These are phyloP conservation scores for Globisporangium carolinianum DNA, from an alignment of 352 stramenopile genomes.

Conservation along the genomic window DNA sequence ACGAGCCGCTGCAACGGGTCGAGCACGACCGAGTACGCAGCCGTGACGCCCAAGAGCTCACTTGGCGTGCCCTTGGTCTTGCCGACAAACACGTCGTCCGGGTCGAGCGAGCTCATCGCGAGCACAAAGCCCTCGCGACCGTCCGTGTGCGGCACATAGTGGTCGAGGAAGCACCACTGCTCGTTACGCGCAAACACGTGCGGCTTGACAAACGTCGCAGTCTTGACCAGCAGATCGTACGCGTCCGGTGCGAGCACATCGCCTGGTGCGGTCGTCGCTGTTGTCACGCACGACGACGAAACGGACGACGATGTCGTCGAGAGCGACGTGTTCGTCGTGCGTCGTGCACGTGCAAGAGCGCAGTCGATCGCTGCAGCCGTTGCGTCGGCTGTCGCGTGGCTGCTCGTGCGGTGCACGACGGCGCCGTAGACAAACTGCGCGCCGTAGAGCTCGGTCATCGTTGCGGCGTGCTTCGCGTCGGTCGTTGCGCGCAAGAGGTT, in stretches of 20 bases:
- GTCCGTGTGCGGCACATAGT: conserved; percentile 11
- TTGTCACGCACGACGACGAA: neutral
- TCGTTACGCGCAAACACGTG: conserved; percentile 39
- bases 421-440: conserved; percentile 41
- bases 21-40: conserved; percentile 23
- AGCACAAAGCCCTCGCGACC: conserved; percentile 23
- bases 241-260: conserved; percentile 2
- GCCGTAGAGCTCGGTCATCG: conserved; percentile 39
- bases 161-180: conserved; percentile 39
- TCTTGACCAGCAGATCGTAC: conserved; percentile 32
- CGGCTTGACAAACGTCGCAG: conserved; percentile 33
- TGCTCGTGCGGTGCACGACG: conserved; percentile 29
- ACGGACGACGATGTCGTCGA: neutral
- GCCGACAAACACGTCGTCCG: conserved; percentile 42
- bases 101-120: conserved; percentile 28
- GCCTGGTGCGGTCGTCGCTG: too few species aligned
- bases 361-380: conserved; percentile 1
- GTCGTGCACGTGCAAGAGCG: neutral
- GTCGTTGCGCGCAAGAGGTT: conserved; percentile 23
- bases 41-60: conserved; percentile 22
- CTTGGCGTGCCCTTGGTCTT: conserved; percentile 30
- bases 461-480: conserved; percentile 23
- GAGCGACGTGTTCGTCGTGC: neutral
- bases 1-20: conserved; percentile 12
- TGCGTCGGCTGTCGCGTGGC: conserved; percentile 10